Conservation (phyloP, 225 moss, liverwort and hornwort species). For the Ulota crispa region DNA sequence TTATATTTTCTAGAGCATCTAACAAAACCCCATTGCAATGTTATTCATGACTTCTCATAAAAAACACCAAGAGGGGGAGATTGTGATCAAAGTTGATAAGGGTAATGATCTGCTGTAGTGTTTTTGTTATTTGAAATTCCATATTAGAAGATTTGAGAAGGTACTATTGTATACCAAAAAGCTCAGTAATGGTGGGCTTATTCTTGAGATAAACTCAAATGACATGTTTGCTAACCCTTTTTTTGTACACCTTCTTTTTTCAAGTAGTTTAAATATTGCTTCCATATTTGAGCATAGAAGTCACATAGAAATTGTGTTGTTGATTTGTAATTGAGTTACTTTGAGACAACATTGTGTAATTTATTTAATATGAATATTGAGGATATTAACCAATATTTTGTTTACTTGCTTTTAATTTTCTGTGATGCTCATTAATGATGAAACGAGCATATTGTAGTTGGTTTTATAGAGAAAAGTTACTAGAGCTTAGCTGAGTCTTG, state of each 20-base stretch:
- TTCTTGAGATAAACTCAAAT: slow-evolving; percentile 57
- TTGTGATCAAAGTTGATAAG: neutral
- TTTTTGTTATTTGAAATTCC: neutral
- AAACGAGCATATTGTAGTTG: neutral
- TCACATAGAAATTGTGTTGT: slow-evolving; percentile 10
- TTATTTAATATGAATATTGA: neutral
- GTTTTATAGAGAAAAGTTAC: slow-evolving; percentile 27
- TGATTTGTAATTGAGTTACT: slow-evolving; percentile 12
- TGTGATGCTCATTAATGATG: neutral
- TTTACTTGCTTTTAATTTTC: neutral
- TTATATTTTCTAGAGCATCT: no score
- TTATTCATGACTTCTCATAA: no score
- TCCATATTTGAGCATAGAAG: slow-evolving; percentile 19
- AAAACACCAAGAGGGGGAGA: neutral
- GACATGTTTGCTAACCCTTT: slow-evolving; percentile 52
- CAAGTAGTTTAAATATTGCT: slow-evolving; percentile 63
- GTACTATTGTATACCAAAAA: slow-evolving; percentile 35
- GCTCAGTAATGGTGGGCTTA: slow-evolving; percentile 63
- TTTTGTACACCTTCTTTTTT: slow-evolving; percentile 65
- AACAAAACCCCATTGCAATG: no score
- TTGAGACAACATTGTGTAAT: neutral
- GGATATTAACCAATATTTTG: neutral
- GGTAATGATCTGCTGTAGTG: neutral
- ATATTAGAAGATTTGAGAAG: neutral
- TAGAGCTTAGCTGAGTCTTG: slow-evolving; percentile 46